Percentiles rank a stretch among this genome's conserved stretches.
phyloP scores from a whole-genome alignment of 805 yeast species.

The Kodamaea fukazawae region DNA sequence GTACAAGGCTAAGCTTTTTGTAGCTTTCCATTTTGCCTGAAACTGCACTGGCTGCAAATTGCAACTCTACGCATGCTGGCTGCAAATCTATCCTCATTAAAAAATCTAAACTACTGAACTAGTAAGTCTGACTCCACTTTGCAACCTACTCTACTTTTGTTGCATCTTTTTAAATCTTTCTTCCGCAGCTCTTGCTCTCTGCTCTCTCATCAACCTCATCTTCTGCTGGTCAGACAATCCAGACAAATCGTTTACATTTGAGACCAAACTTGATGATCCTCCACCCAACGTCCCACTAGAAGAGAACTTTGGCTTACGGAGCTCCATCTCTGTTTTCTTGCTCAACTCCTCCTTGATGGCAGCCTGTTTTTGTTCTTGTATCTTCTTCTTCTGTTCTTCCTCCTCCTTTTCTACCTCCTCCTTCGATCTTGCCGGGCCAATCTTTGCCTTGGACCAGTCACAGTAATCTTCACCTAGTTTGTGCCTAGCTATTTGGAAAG shows the following conservation, averaged over 20 bases:
- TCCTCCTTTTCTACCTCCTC: constrained; percentile 52
- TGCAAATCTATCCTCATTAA: too few relatives aligned
- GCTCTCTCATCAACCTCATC: constrained; percentile 82
- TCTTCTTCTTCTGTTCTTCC: constrained; percentile 31
- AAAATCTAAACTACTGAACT: too few relatives aligned
- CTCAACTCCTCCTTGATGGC: constrained; percentile 45
- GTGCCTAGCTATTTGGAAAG: constrained; percentile 67
- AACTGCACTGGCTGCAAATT: too few relatives aligned
- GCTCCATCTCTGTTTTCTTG: constrained; percentile 39
- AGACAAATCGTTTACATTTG: constrained; percentile 44
- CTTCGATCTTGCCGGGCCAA: constrained; percentile 57
- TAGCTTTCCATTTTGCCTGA: too few relatives aligned
- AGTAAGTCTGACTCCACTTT: too few relatives aligned
- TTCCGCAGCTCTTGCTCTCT: constrained; percentile 95
- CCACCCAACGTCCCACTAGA: constrained; percentile 35
- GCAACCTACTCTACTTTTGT: constrained; percentile 12
- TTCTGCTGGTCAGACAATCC: constrained; percentile 74
- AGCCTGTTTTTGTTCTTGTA: constrained; percentile 38
- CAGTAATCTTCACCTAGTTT: constrained; percentile 66
- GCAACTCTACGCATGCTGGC: too few relatives aligned
- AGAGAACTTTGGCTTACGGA: constrained; percentile 30
- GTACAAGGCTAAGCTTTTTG: too few relatives aligned
- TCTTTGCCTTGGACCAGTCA: constrained; percentile 68
- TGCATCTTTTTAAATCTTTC: constrained; percentile 52
- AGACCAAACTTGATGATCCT: constrained; percentile 16